phyloP scores from a whole-genome alignment of 371 early-diverging fungal genomes.

The Zychaea mexicana region DNA sequence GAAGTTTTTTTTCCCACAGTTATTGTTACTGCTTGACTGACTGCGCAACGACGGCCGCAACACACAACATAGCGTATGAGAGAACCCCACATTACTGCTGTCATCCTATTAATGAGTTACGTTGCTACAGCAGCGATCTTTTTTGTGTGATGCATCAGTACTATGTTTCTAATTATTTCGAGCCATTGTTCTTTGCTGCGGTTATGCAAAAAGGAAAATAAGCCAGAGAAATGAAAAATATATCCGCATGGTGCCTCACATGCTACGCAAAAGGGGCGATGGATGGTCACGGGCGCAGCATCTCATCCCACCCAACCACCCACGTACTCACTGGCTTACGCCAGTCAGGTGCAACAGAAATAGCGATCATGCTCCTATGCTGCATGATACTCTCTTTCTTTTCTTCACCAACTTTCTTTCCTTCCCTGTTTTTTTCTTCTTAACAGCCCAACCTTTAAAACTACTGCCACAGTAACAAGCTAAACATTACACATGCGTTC shows the following conservation, averaged over 20 bases:
- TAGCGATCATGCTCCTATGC: slow-evolving; percentile 3
- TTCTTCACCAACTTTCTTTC: slow-evolving; percentile 1
- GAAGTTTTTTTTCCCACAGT: too few relatives aligned
- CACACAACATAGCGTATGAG: too few relatives aligned
- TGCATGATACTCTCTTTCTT: slow-evolving; percentile 5
- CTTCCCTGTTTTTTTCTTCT: not conserved
- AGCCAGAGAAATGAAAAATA: not conserved
- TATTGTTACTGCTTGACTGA: too few relatives aligned
- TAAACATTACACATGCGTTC: slow-evolving; percentile 65
- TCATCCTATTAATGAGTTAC: too few relatives aligned
- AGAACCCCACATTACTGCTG: too few relatives aligned
- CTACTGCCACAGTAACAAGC: too few relatives aligned
- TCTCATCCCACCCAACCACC: not conserved
- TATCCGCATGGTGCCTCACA: not conserved
- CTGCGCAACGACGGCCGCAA: too few relatives aligned
- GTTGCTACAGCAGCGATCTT: too few relatives aligned
- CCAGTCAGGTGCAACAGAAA: slow-evolving; percentile 2
- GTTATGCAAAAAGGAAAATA: not conserved
- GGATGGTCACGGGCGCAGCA: slow-evolving; percentile 2
- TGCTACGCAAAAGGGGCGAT: not conserved
- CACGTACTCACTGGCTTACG: too few relatives aligned
- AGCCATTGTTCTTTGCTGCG: too few relatives aligned
- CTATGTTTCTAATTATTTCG: too few relatives aligned
- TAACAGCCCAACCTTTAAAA: not conserved
- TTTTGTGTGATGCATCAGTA: too few relatives aligned